phyloP scores from a whole-genome alignment of 164 flowering plant genomes.

The Tinospora cordifolia region DNA sequence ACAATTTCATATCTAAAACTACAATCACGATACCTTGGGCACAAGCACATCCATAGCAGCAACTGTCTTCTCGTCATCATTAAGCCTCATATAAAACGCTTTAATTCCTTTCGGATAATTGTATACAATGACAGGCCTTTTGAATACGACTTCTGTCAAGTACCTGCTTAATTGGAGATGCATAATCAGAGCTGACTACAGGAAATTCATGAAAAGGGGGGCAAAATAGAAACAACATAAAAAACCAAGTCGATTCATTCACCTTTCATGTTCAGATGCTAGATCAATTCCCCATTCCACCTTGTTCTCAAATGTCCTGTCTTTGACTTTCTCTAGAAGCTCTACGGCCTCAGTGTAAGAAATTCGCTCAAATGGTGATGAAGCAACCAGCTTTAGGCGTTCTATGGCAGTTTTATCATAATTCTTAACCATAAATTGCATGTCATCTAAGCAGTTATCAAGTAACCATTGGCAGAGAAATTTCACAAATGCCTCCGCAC shows the following conservation, averaged over 20 bases:
- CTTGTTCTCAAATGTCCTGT: constrained; percentile 53
- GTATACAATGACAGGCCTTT: constrained; percentile 85
- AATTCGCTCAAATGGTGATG: constrained; percentile 64
- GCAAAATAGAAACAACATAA: neutral
- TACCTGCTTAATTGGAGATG: constrained; percentile 38
- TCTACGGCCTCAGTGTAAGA: constrained; percentile 75
- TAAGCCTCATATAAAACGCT: constrained; percentile 95
- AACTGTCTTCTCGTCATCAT: constrained; percentile 76
- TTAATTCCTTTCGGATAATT: constrained; percentile 90
- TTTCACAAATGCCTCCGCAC: constrained; percentile 89
- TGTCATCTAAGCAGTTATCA: constrained; percentile 80
- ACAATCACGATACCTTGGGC: constrained; percentile 51
- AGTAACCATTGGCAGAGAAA: constrained; percentile 81
- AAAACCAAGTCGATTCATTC: neutral
- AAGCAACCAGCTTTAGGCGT: constrained; percentile 68
- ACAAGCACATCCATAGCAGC: constrained; percentile 99
- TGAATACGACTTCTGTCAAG: constrained; percentile 76
- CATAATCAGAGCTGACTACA: constrained; percentile 9
- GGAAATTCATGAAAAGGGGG: neutral
- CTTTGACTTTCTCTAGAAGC: constrained; percentile 54
- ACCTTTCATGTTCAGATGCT: constrained; percentile 97
- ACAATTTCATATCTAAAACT: neutral
- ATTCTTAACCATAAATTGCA: constrained; percentile 78
- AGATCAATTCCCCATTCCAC: constrained; percentile 89
- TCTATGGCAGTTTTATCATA: constrained; percentile 64